phyloP scores from a whole-genome alignment of 371 early-diverging fungal genomes.

The Dichotomocladium elegans region DNA sequence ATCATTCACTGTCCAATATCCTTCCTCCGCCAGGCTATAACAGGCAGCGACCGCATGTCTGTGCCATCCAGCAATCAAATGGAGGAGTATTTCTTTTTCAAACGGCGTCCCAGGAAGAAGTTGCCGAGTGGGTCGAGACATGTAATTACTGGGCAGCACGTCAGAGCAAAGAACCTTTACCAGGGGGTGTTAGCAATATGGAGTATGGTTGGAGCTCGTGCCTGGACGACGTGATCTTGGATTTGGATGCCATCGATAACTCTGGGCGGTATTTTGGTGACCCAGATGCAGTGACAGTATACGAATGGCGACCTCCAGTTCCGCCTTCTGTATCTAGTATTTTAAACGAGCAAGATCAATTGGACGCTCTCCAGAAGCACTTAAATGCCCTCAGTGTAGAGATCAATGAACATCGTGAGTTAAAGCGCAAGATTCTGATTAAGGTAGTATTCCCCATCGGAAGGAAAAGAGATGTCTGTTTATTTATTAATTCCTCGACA shows the following conservation, averaged over 20 bases:
- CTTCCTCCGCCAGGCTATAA: conserved; percentile 86
- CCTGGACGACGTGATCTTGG: conserved; percentile 34
- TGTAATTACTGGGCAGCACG: conserved; percentile 94
- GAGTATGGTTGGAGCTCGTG: conserved; percentile 90
- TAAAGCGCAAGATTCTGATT: conserved; percentile 34
- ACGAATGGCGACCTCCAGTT: conserved; percentile 44
- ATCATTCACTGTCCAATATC: conserved; percentile 77
- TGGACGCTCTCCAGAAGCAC: conserved; percentile 25
- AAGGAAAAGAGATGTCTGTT: not conserved
- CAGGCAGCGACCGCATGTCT: conserved; percentile 71
- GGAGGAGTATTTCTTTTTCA: conserved; percentile 86
- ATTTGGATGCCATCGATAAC: conserved; percentile 19
- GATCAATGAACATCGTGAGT: conserved; percentile 39
- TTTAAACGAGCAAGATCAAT: conserved; percentile 33
- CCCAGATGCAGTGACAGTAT: conserved; percentile 24
- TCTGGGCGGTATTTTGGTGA: conserved; percentile 13
- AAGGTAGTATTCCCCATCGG: conserved; percentile 17
- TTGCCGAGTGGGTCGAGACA: conserved; percentile 78
- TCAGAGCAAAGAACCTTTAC: conserved; percentile 80
- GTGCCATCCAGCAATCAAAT: conserved; percentile 77
- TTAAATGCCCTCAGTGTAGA: conserved; percentile 28
- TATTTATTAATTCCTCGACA: not conserved
- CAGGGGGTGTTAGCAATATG: conserved; percentile 80
- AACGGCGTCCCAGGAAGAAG: conserved; percentile 58
- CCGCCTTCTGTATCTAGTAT: conserved; percentile 35